Evolutionary conservation across 2,329 filamentous ascomycete genomes (phyloP).

Genomic region (Fusarium armeniacum): DNA sequence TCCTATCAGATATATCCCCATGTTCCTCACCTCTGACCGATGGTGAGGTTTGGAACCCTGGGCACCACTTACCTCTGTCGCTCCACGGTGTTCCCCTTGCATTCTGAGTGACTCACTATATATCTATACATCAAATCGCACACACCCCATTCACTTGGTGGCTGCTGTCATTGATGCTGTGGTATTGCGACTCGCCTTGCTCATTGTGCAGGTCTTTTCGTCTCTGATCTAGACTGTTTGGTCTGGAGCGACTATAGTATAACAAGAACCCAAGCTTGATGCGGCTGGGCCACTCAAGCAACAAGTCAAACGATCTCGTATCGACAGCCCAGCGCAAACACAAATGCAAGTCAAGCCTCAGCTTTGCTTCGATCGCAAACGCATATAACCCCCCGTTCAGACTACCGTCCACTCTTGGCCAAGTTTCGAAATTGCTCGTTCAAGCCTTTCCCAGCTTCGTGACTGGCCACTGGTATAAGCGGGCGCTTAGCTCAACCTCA

Average conservation of each 20-base stretch:
- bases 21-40: conserved; percentile 29
- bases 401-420: conserved; percentile 39
- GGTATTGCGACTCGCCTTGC: conserved; percentile 19
- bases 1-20: conserved; percentile 46
- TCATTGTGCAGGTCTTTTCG: conserved; percentile 36
- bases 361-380: conserved; percentile 21
- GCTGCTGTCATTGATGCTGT: conserved; percentile 37
- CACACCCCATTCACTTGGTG: conserved; percentile 50
- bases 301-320: conserved; percentile 35
- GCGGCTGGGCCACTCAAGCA: conserved; percentile 46
- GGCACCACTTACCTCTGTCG: conserved; percentile 46
- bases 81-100: conserved; percentile 50
- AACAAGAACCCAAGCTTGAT: conserved; percentile 43
- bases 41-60: conserved; percentile 46
- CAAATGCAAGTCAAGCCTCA: conserved; percentile 22
- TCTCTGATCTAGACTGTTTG: conserved; percentile 12
- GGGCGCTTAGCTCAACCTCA: conserved; percentile 45
- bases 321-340: conserved; percentile 25
- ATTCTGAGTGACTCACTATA: conserved; percentile 48
- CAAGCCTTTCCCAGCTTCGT: conserved; percentile 33
- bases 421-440: conserved; percentile 37
- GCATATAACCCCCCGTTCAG: conserved; percentile 4
- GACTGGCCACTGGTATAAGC: conserved; percentile 44
- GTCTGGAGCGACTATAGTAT: conserved; percentile 35
- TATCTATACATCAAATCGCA: conserved; percentile 39